Conservation (phyloP, 345 rosid species). For the Bruguiera sexangula region DNA sequence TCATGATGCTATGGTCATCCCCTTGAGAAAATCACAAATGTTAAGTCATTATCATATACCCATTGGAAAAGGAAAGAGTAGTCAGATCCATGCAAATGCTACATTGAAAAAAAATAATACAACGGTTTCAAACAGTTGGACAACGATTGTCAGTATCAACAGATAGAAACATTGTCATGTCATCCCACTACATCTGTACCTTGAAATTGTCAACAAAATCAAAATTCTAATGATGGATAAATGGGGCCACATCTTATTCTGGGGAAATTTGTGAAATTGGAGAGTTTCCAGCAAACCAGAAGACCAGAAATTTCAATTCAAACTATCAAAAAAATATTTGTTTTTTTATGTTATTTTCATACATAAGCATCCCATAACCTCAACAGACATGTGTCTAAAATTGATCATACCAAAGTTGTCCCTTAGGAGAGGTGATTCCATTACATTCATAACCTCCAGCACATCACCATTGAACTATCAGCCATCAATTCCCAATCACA, state of each 20-base stretch:
- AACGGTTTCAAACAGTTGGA: not conserved
- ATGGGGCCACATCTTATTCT: not conserved
- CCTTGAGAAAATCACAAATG: slow-evolving; percentile 46
- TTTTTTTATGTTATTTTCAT: no score
- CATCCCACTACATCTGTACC: not conserved
- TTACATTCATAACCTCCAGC: not conserved
- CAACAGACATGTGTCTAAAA: not conserved
- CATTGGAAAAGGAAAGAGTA: slow-evolving; percentile 2
- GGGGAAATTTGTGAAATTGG: not conserved
- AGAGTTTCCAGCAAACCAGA: not conserved
- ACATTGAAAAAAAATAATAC: not conserved
- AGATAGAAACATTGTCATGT: not conserved
- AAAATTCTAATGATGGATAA: not conserved
- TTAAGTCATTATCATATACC: slow-evolving; percentile 8
- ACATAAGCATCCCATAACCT: no score
- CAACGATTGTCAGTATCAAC: not conserved
- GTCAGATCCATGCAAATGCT: not conserved
- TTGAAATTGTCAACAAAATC: not conserved
- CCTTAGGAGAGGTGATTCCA: not conserved
- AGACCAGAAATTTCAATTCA: not conserved
- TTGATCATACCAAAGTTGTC: not conserved
- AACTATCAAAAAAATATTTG: no score
- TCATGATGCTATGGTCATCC: slow-evolving; percentile 97
- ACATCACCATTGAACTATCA: not conserved
- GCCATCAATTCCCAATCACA: not conserved